Conservation (phyloP, 164 flowering plant species). For the Annona cherimola region DNA sequence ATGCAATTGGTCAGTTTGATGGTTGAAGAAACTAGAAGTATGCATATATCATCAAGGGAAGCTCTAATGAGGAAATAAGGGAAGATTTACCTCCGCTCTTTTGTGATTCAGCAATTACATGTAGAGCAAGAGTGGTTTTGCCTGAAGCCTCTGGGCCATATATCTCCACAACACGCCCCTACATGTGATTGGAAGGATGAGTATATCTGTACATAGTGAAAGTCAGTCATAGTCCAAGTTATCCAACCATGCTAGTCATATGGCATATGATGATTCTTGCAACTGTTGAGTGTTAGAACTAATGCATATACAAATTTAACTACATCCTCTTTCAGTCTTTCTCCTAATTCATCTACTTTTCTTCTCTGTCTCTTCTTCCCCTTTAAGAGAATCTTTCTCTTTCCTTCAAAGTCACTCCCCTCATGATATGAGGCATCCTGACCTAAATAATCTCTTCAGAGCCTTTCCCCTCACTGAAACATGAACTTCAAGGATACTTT, state of each 20-base stretch:
- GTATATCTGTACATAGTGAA: not conserved
- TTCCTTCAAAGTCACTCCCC: too few relatives aligned
- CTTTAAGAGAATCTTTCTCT: too few relatives aligned
- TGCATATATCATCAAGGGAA: too few relatives aligned
- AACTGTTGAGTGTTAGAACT: not conserved
- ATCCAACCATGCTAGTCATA: not conserved
- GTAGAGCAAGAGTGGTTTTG: conserved; percentile 94
- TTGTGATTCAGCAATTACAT: conserved; percentile 93
- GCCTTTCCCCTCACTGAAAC: too few relatives aligned
- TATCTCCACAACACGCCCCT: conserved; percentile 98
- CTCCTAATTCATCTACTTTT: too few relatives aligned
- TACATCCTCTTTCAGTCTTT: too few relatives aligned
- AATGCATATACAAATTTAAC: not conserved
- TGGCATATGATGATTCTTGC: not conserved
- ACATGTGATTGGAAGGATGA: conserved; percentile 4
- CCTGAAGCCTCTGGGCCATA: conserved; percentile 99
- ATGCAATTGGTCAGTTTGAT: too few relatives aligned
- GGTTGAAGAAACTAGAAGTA: too few relatives aligned
- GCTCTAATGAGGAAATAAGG: not conserved
- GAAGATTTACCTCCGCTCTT: conserved; percentile 69
- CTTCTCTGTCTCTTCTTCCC: too few relatives aligned
- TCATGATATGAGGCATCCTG: too few relatives aligned
- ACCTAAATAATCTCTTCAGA: too few relatives aligned
- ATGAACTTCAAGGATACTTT: not conserved
- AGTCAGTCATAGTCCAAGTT: not conserved